Conservation (phyloP, 371 early-diverging fungal species). For the Zopfochytrium polystomum region DNA sequence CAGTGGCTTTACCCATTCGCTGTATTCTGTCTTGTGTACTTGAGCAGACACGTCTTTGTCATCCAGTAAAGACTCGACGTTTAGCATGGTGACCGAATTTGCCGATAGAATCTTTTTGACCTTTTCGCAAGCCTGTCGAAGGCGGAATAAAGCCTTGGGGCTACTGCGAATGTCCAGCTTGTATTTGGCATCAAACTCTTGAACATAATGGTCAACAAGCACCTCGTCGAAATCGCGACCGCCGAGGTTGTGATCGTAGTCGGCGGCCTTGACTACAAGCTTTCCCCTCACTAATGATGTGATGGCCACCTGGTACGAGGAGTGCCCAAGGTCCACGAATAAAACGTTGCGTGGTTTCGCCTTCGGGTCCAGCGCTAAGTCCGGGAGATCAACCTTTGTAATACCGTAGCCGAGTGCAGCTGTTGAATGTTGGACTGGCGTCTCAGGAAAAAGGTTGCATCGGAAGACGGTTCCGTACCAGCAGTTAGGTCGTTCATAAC, state of each 20-base stretch:
- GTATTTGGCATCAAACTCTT: constrained; percentile 89
- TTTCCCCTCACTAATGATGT: constrained; percentile 93
- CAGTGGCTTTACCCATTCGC: constrained; percentile 73
- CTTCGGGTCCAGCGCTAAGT: constrained; percentile 52
- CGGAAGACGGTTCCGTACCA: constrained; percentile 14
- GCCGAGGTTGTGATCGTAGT: constrained; percentile 90
- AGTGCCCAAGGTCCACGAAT: constrained; percentile 94
- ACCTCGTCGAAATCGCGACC: constrained; percentile 94
- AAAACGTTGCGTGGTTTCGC: constrained; percentile 84
- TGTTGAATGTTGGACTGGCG: background rate
- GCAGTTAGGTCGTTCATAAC: constrained; percentile 93
- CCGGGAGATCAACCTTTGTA: constrained; percentile 94
- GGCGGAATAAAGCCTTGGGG: constrained; percentile 88
- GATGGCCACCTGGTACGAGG: constrained; percentile 82
- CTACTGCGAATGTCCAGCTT: constrained; percentile 87
- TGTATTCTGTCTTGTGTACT: constrained; percentile 68
- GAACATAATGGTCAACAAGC: constrained; percentile 78
- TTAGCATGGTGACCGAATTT: constrained; percentile 85
- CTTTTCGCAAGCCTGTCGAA: constrained; percentile 88
- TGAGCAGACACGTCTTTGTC: constrained; percentile 86
- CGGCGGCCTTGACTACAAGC: constrained; percentile 83
- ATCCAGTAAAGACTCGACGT: constrained; percentile 92
- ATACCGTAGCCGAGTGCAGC: constrained; percentile 96
- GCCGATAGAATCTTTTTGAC: constrained; percentile 95
- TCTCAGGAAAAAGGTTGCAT: background rate